Evolutionary conservation across 768 basidiomycete species (phyloP).

Genomic region (Serendipita indica): DNA sequence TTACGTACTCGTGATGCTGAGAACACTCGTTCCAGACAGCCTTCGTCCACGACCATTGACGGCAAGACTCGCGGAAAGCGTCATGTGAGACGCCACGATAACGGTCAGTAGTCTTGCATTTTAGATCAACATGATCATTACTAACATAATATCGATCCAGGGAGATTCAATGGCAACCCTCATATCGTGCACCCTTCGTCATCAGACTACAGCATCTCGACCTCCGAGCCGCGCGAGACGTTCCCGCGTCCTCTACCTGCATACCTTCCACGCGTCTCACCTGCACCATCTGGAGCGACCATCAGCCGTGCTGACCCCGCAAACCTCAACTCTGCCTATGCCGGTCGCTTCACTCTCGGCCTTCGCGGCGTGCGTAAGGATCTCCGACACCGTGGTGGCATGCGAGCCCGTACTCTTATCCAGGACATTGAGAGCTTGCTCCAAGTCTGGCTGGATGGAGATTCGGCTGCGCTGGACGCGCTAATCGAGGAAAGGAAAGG

Average conservation of each 20-base stretch:
- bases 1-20: slow-evolving; percentile 12
- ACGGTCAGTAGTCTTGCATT: slow-evolving; percentile 34
- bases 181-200: slow-evolving; percentile 51
- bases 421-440: slow-evolving; percentile 53
- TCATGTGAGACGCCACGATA: slow-evolving; percentile 61
- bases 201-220: slow-evolving; percentile 36
- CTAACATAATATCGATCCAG: slow-evolving; percentile 25
- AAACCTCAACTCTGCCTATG: slow-evolving; percentile 44
- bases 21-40: slow-evolving; percentile 14
- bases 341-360: slow-evolving; percentile 62
- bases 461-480: slow-evolving; percentile 41
- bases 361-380: slow-evolving; percentile 59
- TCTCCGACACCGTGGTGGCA: slow-evolving; percentile 40
- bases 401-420: slow-evolving; percentile 47
- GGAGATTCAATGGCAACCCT: slow-evolving; percentile 55
- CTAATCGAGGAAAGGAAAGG: slow-evolving; percentile 27
- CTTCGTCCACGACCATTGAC: slow-evolving; percentile 31
- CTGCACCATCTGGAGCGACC: slow-evolving; percentile 30
- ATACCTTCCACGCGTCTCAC: slow-evolving; percentile 47
- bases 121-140: background rate
- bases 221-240: slow-evolving; percentile 35
- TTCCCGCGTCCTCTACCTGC: slow-evolving; percentile 65
- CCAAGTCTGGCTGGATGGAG: slow-evolving; percentile 42
- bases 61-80: slow-evolving; percentile 64
- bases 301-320: slow-evolving; percentile 21